Evolutionary conservation across 2,329 filamentous ascomycete species (phyloP).

Genomic region (Fusarium miscanthi): DNA sequence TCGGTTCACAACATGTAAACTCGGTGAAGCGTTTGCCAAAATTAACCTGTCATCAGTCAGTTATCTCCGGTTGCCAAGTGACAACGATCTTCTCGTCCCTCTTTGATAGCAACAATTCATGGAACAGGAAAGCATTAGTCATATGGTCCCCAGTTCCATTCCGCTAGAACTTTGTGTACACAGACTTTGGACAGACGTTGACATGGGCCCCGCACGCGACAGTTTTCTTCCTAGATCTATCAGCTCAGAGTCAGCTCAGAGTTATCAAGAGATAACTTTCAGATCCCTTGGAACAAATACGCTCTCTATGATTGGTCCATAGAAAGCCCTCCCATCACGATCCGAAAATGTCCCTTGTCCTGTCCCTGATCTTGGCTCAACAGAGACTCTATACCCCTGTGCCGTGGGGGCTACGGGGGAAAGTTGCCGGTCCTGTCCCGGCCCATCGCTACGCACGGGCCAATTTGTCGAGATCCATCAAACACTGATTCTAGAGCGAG

Average conservation of each 20-base stretch:
- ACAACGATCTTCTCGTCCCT: conserved; percentile 18
- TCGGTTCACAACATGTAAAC: conserved; percentile 5
- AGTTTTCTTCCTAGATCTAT: conserved; percentile 18
- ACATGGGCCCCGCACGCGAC: conserved; percentile 13
- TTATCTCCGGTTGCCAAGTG: conserved; percentile 36
- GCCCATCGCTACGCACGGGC: conserved; percentile 40
- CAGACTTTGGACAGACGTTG: neutral
- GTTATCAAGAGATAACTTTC: conserved; percentile 24
- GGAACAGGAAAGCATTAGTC: conserved; percentile 33
- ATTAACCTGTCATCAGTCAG: conserved; percentile 36
- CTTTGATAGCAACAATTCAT: conserved; percentile 21
- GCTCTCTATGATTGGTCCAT: conserved; percentile 36
- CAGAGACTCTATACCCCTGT: conserved; percentile 24
- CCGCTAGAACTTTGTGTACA: neutral
- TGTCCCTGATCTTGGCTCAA: conserved; percentile 40
- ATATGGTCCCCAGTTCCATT: conserved; percentile 4
- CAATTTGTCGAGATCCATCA: conserved; percentile 31
- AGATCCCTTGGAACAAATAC: conserved; percentile 32
- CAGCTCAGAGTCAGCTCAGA: conserved; percentile 27
- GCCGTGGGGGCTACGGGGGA: conserved; percentile 38
- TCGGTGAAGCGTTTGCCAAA: conserved; percentile 10
- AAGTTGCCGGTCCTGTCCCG: conserved; percentile 27
- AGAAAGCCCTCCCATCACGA: conserved; percentile 12
- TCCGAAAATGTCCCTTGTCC: conserved; percentile 34
- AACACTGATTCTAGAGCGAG: conserved; percentile 15